These are phyloP conservation scores for Pyracantha coccinea DNA, from an alignment of 331 rosid genomes.

Conservation along the genomic window DNA sequence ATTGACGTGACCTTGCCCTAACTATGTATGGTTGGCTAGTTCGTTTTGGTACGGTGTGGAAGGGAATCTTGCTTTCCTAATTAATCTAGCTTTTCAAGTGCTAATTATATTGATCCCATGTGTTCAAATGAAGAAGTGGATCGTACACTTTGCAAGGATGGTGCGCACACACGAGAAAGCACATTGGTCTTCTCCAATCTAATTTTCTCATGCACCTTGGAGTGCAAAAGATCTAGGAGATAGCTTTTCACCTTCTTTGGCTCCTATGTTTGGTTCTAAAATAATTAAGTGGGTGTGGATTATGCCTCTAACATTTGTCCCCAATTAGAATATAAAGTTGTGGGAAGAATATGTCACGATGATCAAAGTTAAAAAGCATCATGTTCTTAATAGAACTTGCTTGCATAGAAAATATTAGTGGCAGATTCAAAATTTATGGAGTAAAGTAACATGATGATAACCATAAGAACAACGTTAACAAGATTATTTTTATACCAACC, in stretches of 20 bases:
- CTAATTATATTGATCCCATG: neutral
- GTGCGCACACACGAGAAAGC: neutral
- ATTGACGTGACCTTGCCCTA: neutral
- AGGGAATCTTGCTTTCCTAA: neutral
- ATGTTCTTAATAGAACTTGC: neutral
- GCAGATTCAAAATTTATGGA: neutral
- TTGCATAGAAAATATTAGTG: neutral
- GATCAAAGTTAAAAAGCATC: neutral
- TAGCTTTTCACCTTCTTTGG: neutral
- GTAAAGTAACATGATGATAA: neutral
- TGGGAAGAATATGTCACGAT: neutral
- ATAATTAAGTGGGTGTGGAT: neutral
- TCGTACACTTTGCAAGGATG: neutral
- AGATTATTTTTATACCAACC: neutral
- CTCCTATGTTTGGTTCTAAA: neutral
- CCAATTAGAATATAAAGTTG: neutral
- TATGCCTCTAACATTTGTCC: neutral
- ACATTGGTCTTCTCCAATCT: neutral
- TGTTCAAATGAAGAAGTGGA: neutral
- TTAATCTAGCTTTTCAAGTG: neutral
- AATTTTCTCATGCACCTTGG: neutral
- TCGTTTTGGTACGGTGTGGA: neutral
- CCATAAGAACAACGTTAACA: neutral
- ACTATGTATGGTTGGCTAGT: neutral
- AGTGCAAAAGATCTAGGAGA: neutral